phyloP scores from a whole-genome alignment of 2,329 filamentous ascomycete genomes.

The Tympanopsis confertula region DNA sequence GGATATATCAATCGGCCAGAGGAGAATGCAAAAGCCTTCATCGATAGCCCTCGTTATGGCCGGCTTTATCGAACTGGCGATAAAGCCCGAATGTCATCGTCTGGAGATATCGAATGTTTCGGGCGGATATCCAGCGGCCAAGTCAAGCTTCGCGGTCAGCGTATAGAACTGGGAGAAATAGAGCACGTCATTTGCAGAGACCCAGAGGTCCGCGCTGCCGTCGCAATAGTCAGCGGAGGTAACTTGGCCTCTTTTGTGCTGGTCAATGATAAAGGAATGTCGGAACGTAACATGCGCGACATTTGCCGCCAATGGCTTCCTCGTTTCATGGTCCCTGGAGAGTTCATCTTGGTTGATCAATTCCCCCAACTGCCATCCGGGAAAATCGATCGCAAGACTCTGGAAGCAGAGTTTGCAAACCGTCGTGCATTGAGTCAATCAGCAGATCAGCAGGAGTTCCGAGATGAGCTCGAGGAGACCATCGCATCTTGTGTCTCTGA shows the following conservation, averaged over 20 bases:
- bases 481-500: conserved; percentile 27
- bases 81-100: conserved; percentile 55
- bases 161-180: conserved; percentile 69
- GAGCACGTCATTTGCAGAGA: conserved; percentile 58
- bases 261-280: conserved; percentile 22
- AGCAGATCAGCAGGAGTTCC: conserved; percentile 4
- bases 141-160: conserved; percentile 75
- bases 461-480: conserved; percentile 9
- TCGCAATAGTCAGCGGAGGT: conserved; percentile 55
- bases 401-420: conserved; percentile 44
- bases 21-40: conserved; percentile 61
- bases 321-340: conserved; percentile 69
- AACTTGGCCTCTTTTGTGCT: conserved; percentile 67
- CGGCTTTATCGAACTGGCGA: conserved; percentile 76
- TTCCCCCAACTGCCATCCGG: conserved; percentile 73
- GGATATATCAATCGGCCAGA: conserved; percentile 74
- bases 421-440: background rate
- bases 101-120: conserved; percentile 70
- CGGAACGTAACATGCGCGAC: conserved; percentile 31
- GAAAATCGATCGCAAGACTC: conserved; percentile 62
- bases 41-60: conserved; percentile 52
- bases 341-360: conserved; percentile 49
- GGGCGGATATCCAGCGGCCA: conserved; percentile 72
- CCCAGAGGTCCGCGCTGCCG: conserved; percentile 49
- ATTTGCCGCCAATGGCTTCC: conserved; percentile 68